Evolutionary conservation across 2,329 filamentous ascomycete genomes (phyloP), one percentile per base, ranked within the genome.

Genomic region (Colletotrichum noveboracense): DNA sequence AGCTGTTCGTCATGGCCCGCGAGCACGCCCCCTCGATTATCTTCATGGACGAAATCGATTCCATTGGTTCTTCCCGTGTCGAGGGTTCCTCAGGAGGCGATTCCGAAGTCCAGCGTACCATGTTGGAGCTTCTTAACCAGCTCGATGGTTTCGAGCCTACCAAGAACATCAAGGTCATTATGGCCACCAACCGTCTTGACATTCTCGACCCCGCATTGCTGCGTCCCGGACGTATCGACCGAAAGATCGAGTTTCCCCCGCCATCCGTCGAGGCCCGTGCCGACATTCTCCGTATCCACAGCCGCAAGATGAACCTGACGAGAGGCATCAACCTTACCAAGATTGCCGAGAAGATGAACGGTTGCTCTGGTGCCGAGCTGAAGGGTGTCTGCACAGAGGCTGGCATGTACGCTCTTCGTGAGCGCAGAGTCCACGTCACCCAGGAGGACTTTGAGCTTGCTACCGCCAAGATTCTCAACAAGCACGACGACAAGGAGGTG

Each of bases 11-110:
- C 84, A 99, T 99, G 97, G 97, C 97, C 32, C 92, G 97, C 86
- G 97, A 99, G 85, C 97, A 99, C 81, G 97, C 97, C 1, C 97
- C 97, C 26, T 98, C 95, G 79, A 99, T 99, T 87, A 99, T 99
- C 86, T 99, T 99, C 90, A 99, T 99, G 97, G 97, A 99, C 85
- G 97, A 99, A 87, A 98, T 99, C 86, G 97, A 99, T 89, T 98
- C 95, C 80, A 99, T 99, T 86, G 97, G 97, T 78, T 98, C 96
- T 38, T 98, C 96, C 76, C 95, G 97, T 86, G 96, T 99, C 70
- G 97, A 99, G 84, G 96, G 96, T 30, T 97, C 95, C 74, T 97
- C 95, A 24, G 96, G 96, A 69, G 97, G 97, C 82, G 97, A 99
- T 84, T 98, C 96, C 1, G 97, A 99, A 86, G 97, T 99, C 69